phyloP scores from a whole-genome alignment of 495 filamentous ascomycete species.

The Cetradonia linearis region DNA sequence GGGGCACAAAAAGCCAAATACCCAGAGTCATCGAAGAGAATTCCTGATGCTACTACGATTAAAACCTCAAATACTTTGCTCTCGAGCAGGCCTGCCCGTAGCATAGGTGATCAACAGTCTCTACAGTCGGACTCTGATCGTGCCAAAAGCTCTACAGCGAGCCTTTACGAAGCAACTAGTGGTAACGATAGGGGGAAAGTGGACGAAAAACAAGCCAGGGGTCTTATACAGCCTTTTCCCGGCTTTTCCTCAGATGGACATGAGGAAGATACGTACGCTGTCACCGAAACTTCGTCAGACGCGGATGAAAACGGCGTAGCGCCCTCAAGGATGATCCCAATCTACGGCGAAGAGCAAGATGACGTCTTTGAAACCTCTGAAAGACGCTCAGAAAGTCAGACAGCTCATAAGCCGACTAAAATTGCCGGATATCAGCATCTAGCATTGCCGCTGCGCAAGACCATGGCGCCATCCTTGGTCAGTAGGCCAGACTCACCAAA shows the following conservation, averaged over 20 bases:
- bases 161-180: not conserved
- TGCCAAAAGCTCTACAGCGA: not conserved
- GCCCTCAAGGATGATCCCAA: not conserved
- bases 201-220: not conserved
- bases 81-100: not conserved
- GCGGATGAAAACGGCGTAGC: not conserved
- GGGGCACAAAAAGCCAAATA: not conserved
- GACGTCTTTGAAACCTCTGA: not conserved
- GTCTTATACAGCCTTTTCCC: constrained; percentile 1
- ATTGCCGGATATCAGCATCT: constrained; percentile 22
- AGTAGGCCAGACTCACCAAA: constrained; percentile 41
- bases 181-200: too few species aligned
- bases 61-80: not conserved
- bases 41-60: not conserved
- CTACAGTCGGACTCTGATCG: not conserved
- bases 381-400: constrained; percentile 27
- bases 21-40: not conserved
- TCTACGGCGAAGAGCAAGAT: not conserved
- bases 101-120: not conserved
- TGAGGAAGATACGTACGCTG: not conserved
- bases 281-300: constrained; percentile 1
- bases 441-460: constrained; percentile 22
- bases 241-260: not conserved
- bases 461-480: constrained; percentile 30
- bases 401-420: constrained; percentile 25